Base-by-base conservation (phyloP, 2,329 filamentous ascomycete species). In the Colletotrichum filicis region DNA sequence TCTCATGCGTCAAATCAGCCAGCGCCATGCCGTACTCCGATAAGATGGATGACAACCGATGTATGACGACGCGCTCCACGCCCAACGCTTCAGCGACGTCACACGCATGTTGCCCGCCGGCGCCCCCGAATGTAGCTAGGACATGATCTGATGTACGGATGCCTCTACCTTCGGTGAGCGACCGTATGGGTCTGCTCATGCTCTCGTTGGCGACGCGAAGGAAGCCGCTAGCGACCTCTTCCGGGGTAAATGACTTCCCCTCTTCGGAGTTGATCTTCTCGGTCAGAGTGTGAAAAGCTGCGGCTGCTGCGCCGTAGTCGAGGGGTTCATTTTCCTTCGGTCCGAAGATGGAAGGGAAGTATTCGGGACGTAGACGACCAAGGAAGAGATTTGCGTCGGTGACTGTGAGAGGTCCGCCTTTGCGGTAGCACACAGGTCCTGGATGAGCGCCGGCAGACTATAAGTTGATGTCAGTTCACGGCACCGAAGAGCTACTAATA, bases 191-290 rank as follows among this genome's bases (percentile, higher is more conserved):
- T 55, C 95, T 87, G 2, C 93, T 95, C 95, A 97, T 97, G 16
- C 94, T 92, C 83, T 97, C 94, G 78, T 97, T 97, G 5, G 95
- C 95, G 61, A 97, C 94, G n/a, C 94, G 94, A 80, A 97, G 87
- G 80, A 97, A 97, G 0, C 95, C 95, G 77, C 94, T 94, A 0
- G 95, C 95, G 3, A 98, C 93, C 79, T 97, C 94, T 78, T 98
- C 95, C 1, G 92, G 84, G 2, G 88, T 92, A 88, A 97, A 93
- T 2, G 85, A 87, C 77, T 90, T 91, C 8, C 90, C 90, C 1
- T 92, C 88, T 79, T 97, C 94, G 35, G 86, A 85, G 77, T 97
- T 97, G 79, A 98, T 93, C 77, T 94, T 87, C 56, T 93, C 88
- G 0, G 94, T 90, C 11, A 98, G 37, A 42, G 6, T 42, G 7